Percentiles rank a stretch among this genome's conserved stretches.
Conservation (phyloP, 768 basidiomycete species). For the Bullera alba region DNA sequence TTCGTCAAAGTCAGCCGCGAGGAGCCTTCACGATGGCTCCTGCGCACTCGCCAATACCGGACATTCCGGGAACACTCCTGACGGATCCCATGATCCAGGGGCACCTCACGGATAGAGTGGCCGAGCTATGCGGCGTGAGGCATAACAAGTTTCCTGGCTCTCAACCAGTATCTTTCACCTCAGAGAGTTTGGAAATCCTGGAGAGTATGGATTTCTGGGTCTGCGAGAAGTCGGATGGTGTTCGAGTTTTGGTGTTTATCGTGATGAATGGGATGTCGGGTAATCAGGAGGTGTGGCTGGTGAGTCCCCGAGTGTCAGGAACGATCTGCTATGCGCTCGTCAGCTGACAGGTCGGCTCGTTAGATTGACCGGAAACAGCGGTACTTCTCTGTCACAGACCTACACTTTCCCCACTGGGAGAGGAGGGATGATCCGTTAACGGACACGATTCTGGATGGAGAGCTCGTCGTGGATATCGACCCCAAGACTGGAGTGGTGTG, state of each 20-base stretch:
- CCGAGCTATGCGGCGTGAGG: constrained; percentile 24
- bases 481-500: constrained; percentile 63
- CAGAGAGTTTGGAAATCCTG: constrained; percentile 62
- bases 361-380: constrained; percentile 93
- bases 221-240: constrained; percentile 95
- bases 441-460: constrained; percentile 83
- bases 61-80: constrained; percentile 31
- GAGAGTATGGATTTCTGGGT: constrained; percentile 94
- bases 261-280: constrained; percentile 54
- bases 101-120: constrained; percentile 20
- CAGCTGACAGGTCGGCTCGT: neutral
- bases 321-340: neutral
- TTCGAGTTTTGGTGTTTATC: constrained; percentile 80
- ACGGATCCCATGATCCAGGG: constrained; percentile 20
- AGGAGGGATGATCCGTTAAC: constrained; percentile 60
- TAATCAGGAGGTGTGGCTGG: constrained; percentile 62
- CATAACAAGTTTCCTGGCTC: constrained; percentile 69
- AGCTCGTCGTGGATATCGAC: constrained; percentile 85
- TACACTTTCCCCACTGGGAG: constrained; percentile 86
- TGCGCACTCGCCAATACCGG: no score
- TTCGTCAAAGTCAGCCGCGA: no score
- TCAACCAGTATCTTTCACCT: constrained; percentile 86
- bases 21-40: no score
- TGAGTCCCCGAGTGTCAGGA: constrained; percentile 47
- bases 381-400: constrained; percentile 65